Percentiles rank a stretch among this genome's conserved stretches.
phyloP scores from a whole-genome alignment of 2,329 filamentous ascomycete genomes.

The Pseudocercospora vitis region DNA sequence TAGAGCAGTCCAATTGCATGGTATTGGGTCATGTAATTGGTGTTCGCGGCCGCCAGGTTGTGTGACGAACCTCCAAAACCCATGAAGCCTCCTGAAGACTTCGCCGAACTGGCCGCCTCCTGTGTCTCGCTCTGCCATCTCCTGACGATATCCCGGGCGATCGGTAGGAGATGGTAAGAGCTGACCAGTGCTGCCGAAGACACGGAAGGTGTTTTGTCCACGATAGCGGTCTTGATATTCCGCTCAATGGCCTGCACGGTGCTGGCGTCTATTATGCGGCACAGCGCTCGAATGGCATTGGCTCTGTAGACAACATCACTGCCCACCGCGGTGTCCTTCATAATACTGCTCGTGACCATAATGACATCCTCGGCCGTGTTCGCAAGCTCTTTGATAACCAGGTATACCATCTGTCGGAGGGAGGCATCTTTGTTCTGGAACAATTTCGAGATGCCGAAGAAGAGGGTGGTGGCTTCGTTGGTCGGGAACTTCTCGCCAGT shows the following conservation, averaged over 20 bases:
- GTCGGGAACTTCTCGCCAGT: conserved; percentile 96
- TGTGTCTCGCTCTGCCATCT: conserved; percentile 99
- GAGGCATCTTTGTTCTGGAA: conserved; percentile 99
- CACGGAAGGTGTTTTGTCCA: conserved; percentile 97
- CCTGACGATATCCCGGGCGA: conserved; percentile 90
- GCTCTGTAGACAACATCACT: conserved; percentile 92
- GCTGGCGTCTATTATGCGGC: conserved; percentile 93
- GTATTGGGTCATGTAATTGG: conserved; percentile 97
- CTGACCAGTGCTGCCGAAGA: conserved; percentile 94
- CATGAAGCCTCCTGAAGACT: conserved; percentile 87
- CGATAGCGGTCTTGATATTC: conserved; percentile 98
- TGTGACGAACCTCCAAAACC: conserved; percentile 83
- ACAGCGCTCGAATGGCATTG: conserved; percentile 92
- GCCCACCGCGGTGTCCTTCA: conserved; percentile 97
- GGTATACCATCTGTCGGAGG: conserved; percentile 96
- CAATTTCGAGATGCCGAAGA: conserved; percentile 98
- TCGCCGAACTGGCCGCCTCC: conserved; percentile 86
- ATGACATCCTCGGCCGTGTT: conserved; percentile 97
- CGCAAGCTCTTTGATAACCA: conserved; percentile 96
- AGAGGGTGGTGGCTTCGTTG: conserved; percentile 95
- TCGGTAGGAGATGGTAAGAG: conserved; percentile 94
- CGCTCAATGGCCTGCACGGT: conserved; percentile 97
- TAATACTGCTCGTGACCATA: conserved; percentile 99
- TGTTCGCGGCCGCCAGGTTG: conserved; percentile 69
- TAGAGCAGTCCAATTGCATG: conserved; percentile 96